Evolutionary conservation across 2,329 filamentous ascomycete species (phyloP), one percentile per base, ranked within the genome.

Genomic region (Ophiostoma tasmaniense): DNA sequence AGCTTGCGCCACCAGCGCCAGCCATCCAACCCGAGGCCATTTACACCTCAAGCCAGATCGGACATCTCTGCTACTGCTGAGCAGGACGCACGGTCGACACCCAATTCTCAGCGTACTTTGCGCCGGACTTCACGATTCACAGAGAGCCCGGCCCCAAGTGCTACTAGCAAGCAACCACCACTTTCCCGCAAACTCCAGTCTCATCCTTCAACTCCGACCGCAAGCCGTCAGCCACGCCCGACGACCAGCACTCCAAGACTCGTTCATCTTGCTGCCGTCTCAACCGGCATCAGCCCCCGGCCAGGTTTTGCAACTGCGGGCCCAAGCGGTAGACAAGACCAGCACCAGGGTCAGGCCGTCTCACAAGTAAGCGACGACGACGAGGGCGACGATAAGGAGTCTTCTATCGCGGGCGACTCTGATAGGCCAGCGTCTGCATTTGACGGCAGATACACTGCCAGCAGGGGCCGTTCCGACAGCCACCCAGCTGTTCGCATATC

Each of bases 401-500:
- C 78, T 20, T 75, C 75, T 33, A 74, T 73, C 74, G 79, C 74
- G 69, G 75, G 75, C 28, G 68, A 64, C 1, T 39, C 11, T 68
- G 61, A 20, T 59, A 52, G 25, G n/a, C 42, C 20, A 13, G 22
- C 45, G 8, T 25, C 64, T 22, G 30, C 33, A 3, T 22, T 66
- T 14, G 52, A 65, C 13, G 13, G 28, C 14, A 59, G 64, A n/a
- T 37, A 74, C 76, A 71, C 77, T 76, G 71, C 74, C 75, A 39
- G 74, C 75, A 71, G 71, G 75, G 68, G 73, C 68, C 76, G 73
- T 70, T 75, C 77, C 66, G 77, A 80, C 68, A 78, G 81, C 59
- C 82, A 84, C 71, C 81, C 82, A 7, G 79, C 80, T 68, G 77
- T 84, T 71, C 88, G 87, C 75, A 89, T 97, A 78, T 97, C 93